Evolutionary conservation across 1,139 yeast genomes (phyloP).

Genomic region (Saccharomycopsis crataegensis): DNA sequence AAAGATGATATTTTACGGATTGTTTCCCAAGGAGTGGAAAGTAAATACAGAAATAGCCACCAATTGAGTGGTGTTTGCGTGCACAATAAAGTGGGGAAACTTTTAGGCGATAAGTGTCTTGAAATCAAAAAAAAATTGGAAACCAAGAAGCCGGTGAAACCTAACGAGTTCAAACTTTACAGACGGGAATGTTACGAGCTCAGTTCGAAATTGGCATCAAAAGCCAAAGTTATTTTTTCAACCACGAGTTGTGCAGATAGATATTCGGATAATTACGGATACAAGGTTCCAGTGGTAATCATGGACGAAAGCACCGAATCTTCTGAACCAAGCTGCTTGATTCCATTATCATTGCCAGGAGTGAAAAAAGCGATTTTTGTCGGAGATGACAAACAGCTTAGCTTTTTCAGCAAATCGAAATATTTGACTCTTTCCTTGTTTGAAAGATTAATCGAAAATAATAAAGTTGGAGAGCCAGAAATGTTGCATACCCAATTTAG

Average conservation of each 20-base stretch:
- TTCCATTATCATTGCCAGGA: slow-evolving; percentile 47
- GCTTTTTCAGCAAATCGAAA: slow-evolving; percentile 45
- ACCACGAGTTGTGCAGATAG: slow-evolving; percentile 49
- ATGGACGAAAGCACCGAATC: slow-evolving; percentile 53
- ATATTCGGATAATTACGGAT: slow-evolving; percentile 40
- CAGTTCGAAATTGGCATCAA: slow-evolving; percentile 37
- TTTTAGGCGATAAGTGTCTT: slow-evolving; percentile 35
- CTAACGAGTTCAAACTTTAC: slow-evolving; percentile 35
- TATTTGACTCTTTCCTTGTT: slow-evolving; percentile 28
- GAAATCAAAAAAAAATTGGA: slow-evolving; percentile 32
- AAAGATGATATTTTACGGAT: slow-evolving; percentile 41
- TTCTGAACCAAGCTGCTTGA: slow-evolving; percentile 48
- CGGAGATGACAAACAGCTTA: slow-evolving; percentile 44
- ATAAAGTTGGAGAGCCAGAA: slow-evolving; percentile 29
- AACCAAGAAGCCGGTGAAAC: slow-evolving; percentile 25
- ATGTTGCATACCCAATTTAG: slow-evolving; percentile 55
- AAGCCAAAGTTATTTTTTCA: slow-evolving; percentile 48
- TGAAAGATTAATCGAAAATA: slow-evolving; percentile 32
- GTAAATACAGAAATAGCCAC: too few species aligned
- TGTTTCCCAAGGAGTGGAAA: slow-evolving; percentile 42
- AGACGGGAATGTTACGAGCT: slow-evolving; percentile 31
- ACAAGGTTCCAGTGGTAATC: slow-evolving; percentile 44
- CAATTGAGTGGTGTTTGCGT: too few species aligned
- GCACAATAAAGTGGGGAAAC: slow-evolving; percentile 31
- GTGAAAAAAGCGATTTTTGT: slow-evolving; percentile 48